Base-by-base conservation (phyloP, 192 early-diverging fungal species). In the Backusella morwellensis region DNA sequence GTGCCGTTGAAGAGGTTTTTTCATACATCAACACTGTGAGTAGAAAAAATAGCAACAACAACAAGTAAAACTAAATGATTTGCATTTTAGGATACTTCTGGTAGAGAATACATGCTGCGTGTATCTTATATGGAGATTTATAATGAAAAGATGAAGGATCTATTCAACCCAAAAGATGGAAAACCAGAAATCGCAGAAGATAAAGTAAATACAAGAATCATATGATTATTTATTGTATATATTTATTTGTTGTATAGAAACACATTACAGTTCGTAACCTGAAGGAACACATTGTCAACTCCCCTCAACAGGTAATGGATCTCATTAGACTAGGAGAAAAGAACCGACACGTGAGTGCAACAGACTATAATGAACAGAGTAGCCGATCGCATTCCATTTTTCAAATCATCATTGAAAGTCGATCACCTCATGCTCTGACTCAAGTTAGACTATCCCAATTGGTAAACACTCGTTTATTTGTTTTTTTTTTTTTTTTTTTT, bases 91-190 rank as follows among this genome's bases (percentile, higher is more conserved):
- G 74, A 75, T 35, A 35, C 42, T 4, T n/a, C 35, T 11, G 73
- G 69, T 11, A 74, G 78, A n/a, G 94, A 97, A 82, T 99, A 93
- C 74, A 82, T 98, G 34, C 80, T 99, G 34, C 92, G 95, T 71
- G 98, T 98, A 21, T 95, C 94, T 23, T 99, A 98, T 80, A 78
- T 99, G 79, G 98, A 99, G 80, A 99, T 99, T 40, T 99, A 99
- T 85, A 98, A 98, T 79, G 96, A 98, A 78, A 89, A 88, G 0
- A 91, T 99, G 74, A 90, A 90, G 12, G 98, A 99, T 81, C 80
- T 99, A 35, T 86, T 99, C 1, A 89, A 92, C 29, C 91, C 91
- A 59, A 84, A 82, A 68, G 92, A 96, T 73, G 81, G 98, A 44
- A 86, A 91, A 76, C 97, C 98, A 77, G 66, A 74, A 74, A 74